Evolutionary conservation across 441 rosid species (phyloP).

Genomic region (Populus trichocarpa): DNA sequence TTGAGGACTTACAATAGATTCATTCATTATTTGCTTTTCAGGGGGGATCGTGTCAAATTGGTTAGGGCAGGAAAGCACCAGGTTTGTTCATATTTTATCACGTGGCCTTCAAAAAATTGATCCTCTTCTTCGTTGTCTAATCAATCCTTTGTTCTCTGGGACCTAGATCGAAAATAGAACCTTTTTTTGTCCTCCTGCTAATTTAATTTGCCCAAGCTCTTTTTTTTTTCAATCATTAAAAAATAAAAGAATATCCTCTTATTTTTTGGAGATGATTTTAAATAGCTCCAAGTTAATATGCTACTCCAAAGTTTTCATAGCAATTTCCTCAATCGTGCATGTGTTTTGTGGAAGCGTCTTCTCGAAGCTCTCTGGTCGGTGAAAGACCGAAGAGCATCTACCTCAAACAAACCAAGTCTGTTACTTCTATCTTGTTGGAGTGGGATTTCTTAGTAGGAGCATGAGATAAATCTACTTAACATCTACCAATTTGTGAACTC

Average conservation of each 20-base stretch:
- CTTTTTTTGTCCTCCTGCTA: not conserved
- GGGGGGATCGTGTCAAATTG: conserved; percentile 82
- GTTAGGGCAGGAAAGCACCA: conserved; percentile 95
- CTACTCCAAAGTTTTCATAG: not conserved
- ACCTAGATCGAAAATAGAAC: not conserved
- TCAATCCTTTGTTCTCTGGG: not conserved
- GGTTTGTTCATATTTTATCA: conserved; percentile 38
- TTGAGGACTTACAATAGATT: conserved; percentile 16
- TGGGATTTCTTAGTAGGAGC: not conserved
- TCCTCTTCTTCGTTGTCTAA: not conserved
- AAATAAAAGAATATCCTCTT: not conserved
- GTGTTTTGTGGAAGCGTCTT: conserved; percentile 1
- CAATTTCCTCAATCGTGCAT: not conserved
- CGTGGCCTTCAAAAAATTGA: conserved; percentile 4
- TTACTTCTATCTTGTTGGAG: conserved; percentile 7
- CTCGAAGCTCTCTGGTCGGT: not conserved
- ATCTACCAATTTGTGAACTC: not conserved
- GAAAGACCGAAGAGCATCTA: not conserved
- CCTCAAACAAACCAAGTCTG: not conserved
- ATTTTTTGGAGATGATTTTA: not conserved
- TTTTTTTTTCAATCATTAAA: not conserved
- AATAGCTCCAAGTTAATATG: not conserved
- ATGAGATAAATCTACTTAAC: not conserved
- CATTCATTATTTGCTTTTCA: conserved; percentile 31
- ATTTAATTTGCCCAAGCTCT: not conserved